Evolutionary conservation across 352 stramenopile genomes (phyloP).

Genomic region (Phytopythium litorale): DNA sequence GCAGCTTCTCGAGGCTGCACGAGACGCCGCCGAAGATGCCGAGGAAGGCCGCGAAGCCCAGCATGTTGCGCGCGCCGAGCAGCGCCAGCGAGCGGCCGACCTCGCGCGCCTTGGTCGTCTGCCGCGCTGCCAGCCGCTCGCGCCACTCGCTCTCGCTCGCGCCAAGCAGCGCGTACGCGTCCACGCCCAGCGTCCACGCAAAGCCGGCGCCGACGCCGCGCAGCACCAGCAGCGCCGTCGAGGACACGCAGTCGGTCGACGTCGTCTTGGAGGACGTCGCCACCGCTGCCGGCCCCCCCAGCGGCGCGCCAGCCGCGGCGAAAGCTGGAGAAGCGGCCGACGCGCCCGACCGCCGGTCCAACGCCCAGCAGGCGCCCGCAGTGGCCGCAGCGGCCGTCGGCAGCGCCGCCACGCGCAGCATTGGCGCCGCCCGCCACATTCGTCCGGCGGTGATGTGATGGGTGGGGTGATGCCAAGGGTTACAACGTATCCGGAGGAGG

Average conservation of each 20-base stretch:
- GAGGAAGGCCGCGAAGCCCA: slow-evolving; percentile 70
- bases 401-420: not conserved
- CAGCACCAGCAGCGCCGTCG: slow-evolving; percentile 53
- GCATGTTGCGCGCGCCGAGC: slow-evolving; percentile 48
- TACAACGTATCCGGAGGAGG: not conserved
- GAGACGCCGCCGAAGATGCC: slow-evolving; percentile 70
- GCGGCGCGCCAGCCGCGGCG: slow-evolving; percentile 1
- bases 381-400: slow-evolving; percentile 1
- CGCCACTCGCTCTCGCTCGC: slow-evolving; percentile 34
- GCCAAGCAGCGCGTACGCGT: slow-evolving; percentile 52
- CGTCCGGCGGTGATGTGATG: not conserved
- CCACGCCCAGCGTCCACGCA: slow-evolving; percentile 74
- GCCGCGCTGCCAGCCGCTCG: slow-evolving; percentile 22
- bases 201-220: slow-evolving; percentile 59
- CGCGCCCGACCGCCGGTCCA: not conserved
- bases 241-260: slow-evolving; percentile 59
- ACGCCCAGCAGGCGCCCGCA: slow-evolving; percentile 7
- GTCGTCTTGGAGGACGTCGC: slow-evolving; percentile 24
- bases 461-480: not conserved
- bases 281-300: not conserved
- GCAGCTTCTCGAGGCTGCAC: slow-evolving; percentile 58
- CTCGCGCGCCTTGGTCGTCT: slow-evolving; percentile 27
- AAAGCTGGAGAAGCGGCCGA: not conserved
- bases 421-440: not conserved
- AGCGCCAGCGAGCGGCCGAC: slow-evolving; percentile 21